Evolutionary conservation across 2,329 filamentous ascomycete species (phyloP), one percentile per base, ranked within the genome.

Genomic region (Colletotrichum sp.): DNA sequence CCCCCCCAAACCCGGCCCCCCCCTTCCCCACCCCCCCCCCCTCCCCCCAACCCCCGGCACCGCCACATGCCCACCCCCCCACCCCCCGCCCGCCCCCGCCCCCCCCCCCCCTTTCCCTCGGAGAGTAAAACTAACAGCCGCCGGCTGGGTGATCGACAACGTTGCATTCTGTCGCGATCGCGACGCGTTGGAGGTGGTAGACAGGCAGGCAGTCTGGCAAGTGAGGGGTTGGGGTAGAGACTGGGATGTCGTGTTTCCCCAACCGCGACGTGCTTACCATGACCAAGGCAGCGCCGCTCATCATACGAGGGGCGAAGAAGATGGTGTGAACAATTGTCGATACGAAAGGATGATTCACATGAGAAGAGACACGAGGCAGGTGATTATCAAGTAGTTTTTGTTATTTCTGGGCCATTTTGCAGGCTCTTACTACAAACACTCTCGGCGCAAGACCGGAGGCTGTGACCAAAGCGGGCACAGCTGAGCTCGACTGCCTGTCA

Each of bases 391-490:
- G 69, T 69, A 68, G 59, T 36, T 73, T 73, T 49, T 49, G 44
- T 49, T 32, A 60, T 73, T 76, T 76, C 72, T 36, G 34, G 34
- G 70, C 73, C 70, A 73, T 59, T 60, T 36, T 34, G 21, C 18
- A 39, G 65, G 36, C 65, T 68, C n/a, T 32, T 15, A 32, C 49
- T 36, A 59, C 21, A 21, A 13, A 73, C 4, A 60, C 49, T 59
- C 70, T 36, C 64, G 71, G 73, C 63, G 18, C 16, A 21, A 59
- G 28, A 44, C 64, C 52, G 32, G 30, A 60, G 71, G 59, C 73
- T 76, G 36, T n/a, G 64, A 30, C 64, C 59, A 60, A 60, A 59
- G 21, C 21, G 59, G 28, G 18, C 34, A 34, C 73, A 64, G 64
- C 73, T 24, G 15, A 63, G 39, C 24, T 36, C 44, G 62, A 16